Evolutionary conservation across 1,284 basidiomycete species (phyloP), one percentile per base, ranked within the genome.

Genomic region (Pholiota adiposa): DNA sequence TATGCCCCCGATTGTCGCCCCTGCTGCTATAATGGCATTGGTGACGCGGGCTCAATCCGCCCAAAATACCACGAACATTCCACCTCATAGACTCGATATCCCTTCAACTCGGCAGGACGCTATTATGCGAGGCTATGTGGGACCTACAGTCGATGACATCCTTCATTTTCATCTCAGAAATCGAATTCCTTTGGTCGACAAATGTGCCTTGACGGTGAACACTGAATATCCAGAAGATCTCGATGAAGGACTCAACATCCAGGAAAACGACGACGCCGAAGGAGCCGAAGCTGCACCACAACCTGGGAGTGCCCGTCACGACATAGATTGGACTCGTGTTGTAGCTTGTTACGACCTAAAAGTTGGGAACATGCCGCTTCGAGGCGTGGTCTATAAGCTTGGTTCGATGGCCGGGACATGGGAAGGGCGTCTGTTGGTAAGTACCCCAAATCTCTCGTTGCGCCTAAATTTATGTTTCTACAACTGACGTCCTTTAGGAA

Each of bases 291-390:
- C 27, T n/a, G 7, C 19, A 34, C 6, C 12, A 14, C n/a, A 38
- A 7, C 23, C 16, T 34, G 66, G 66, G 34, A 72, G 71, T 46
- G 54, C 44, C 46, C 61, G 58, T 25, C 74, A 78, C 53, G 82
- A 83, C 63, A 63, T 64, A 52, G 80, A 81, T 55, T 83, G 81
- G 81, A 75, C 70, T 62, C 77, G 79, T 38, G 60, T 78, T 21
- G 77, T 77, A 3, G 71, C 71, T 6, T 83, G 80, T 51, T 66
- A 75, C 55, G 72, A 79, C 53, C 69, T 72, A 2, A 74, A 70
- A 64, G 62, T 67, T 33, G 62, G 68, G 33, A 67, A 72, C 49
- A 66, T 69, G 19, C 71, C 76, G n/a, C 64, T 79, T 29, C 73
- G 76, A 58, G 77, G 79, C 18, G 61, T 69, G 1, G 70, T 82